Conservation (phyloP, 495 filamentous ascomycete genomes). For the Niebla homalea region DNA sequence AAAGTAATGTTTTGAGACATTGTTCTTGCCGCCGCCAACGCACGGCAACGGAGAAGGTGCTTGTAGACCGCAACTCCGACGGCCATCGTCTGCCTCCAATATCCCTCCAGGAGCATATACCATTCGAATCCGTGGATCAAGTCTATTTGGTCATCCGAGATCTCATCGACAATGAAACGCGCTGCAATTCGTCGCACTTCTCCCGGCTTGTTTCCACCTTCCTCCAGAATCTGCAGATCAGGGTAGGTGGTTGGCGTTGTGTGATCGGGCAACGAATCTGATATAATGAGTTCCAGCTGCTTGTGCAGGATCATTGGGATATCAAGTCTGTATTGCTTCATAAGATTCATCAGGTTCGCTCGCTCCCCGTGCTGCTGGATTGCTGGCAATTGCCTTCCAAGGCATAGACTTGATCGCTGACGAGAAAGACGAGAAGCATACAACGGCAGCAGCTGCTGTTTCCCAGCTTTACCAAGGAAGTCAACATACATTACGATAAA, state of each 20-base stretch:
- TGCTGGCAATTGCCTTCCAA: constrained; percentile 45
- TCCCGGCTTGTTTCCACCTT: constrained; percentile 1
- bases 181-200: constrained; percentile 30
- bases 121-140: constrained; percentile 76
- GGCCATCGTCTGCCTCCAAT: constrained; percentile 58
- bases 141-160: constrained; percentile 48
- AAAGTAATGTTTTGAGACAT: constrained; percentile 38
- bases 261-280: constrained; percentile 24
- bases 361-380: constrained; percentile 45
- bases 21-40: constrained; percentile 50
- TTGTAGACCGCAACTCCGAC: constrained; percentile 58
- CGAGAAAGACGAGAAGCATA: constrained; percentile 68
- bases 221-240: constrained; percentile 37
- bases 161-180: constrained; percentile 51
- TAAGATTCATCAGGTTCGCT: constrained; percentile 33
- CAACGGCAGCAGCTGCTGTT: constrained; percentile 65
- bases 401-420: constrained; percentile 27
- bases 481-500: constrained; percentile 66
- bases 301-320: constrained; percentile 36
- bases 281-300: constrained; percentile 44
- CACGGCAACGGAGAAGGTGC: constrained; percentile 46
- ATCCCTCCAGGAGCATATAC: constrained; percentile 57
- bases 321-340: constrained; percentile 40
- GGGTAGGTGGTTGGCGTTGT: constrained; percentile 18
- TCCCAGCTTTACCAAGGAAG: constrained; percentile 51